These are phyloP conservation scores for Cercospora zeina DNA, from an alignment of 2,329 filamentous ascomycete genomes.

Conservation along the genomic window DNA sequence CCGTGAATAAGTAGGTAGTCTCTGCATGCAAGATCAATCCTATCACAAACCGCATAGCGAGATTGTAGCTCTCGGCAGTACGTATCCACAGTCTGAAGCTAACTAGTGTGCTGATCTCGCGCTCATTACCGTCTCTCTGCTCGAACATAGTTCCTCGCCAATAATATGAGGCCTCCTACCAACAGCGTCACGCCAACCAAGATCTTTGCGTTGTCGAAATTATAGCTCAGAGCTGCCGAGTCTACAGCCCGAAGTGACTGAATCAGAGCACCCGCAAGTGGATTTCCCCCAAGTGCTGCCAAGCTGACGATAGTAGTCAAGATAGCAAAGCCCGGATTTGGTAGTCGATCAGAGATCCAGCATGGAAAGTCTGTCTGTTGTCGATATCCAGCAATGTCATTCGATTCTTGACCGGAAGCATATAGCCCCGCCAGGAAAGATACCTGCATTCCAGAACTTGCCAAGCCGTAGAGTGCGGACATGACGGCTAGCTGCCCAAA, in stretches of 20 bases:
- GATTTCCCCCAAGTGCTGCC: neutral
- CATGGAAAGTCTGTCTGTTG: neutral
- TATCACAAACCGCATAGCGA: too few relatives aligned
- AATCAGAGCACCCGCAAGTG: neutral
- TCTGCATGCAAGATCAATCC: too few relatives aligned
- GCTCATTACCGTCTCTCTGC: neutral
- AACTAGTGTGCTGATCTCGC: neutral
- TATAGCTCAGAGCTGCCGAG: neutral
- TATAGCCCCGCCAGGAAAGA: neutral
- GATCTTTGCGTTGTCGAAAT: neutral
- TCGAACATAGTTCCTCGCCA: neutral
- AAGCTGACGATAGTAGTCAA: neutral
- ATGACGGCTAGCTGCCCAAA: neutral
- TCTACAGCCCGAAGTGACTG: neutral
- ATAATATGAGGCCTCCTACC: neutral
- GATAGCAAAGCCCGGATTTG: neutral
- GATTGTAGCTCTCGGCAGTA: too few relatives aligned
- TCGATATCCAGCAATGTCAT: neutral
- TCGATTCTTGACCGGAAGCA: neutral
- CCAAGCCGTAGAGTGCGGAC: neutral
- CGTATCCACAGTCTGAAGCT: too few relatives aligned
- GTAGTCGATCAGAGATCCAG: neutral
- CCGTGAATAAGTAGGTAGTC: too few relatives aligned
- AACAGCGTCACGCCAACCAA: neutral
- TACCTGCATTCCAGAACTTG: neutral